Evolutionary conservation across 345 rosid genomes (phyloP), one percentile per base, ranked within the genome.

Genomic region (Tarenaya hassleriana): DNA sequence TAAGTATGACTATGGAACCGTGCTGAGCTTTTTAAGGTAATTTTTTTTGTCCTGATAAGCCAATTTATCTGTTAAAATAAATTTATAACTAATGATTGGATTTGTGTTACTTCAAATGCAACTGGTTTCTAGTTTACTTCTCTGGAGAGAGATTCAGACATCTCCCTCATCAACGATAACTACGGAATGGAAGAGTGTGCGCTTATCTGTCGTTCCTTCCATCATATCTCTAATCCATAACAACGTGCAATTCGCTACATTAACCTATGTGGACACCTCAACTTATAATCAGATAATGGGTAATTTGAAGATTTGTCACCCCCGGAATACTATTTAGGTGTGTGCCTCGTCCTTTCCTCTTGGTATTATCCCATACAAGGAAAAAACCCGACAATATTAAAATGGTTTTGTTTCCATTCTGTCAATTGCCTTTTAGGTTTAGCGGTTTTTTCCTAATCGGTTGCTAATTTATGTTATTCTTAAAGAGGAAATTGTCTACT

Each of bases 221-320:
- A 53, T 94, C 56, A 88, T 88, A 16, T 94, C 85, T 56, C 73
- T 94, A 33, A 70, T 94, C 34, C 97, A 94, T 52, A 92, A 92
- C 70, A 88, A 88, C 58, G 97, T 88, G 16, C 99, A 94, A 59
- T 94, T 88, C 61, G 94, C 95, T 57, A 94, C 99, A 1, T 63
- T 88, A 60, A 88, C 79, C 17, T 94, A 86, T 64, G 80, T 94
- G 16, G 95, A 94, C 63, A 78, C 95, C 2, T 88, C 99, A 31
- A 94, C 95, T 1, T 83, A 94, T n/a, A n/a, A n/a, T 68, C 97
- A 94, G 76, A 94, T 94, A 27, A 86, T 94, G 97, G 97, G 99
- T 4, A 94, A 94, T 75, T 64, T 94, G 63, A 94, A 94, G 95
- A 86, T 94, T n/a, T 68, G 91, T 94, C 15, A 81, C 97, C 34